Evolutionary conservation across 192 early-diverging fungal species (phyloP).

Genomic region (Coemansia reversa): DNA sequence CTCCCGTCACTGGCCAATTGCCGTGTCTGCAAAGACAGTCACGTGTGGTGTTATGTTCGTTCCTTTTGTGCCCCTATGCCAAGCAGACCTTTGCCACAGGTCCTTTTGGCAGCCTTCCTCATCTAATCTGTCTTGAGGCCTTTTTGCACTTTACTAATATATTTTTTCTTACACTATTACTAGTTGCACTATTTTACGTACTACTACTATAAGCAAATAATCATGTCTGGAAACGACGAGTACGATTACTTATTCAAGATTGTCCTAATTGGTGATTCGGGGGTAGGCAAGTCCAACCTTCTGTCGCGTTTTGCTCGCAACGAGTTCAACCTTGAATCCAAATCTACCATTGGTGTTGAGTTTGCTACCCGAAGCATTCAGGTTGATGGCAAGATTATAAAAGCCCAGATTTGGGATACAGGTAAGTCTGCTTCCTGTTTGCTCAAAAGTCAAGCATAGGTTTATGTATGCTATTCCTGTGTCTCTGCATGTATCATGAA

Average conservation of each 20-base stretch:
- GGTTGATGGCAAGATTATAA: constrained; percentile 96
- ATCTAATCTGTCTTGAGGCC: too few species aligned
- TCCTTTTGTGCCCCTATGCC: too few species aligned
- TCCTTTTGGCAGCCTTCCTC: neutral
- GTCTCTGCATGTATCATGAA: neutral
- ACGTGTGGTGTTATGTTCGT: too few species aligned
- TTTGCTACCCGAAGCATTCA: constrained; percentile 96
- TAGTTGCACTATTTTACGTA: neutral
- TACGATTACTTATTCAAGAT: constrained; percentile 92
- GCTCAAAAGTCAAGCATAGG: neutral
- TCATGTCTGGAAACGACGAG: constrained; percentile 62
- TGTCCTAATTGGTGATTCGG: constrained; percentile 92
- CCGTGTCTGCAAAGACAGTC: too few species aligned
- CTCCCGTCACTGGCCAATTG: too few species aligned
- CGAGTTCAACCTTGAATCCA: constrained; percentile 98
- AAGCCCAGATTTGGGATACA: constrained; percentile 99
- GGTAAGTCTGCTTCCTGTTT: constrained; percentile 56
- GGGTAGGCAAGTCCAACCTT: constrained; percentile 98
- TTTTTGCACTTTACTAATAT: constrained; percentile 3
- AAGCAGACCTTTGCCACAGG: too few species aligned
- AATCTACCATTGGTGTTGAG: constrained; percentile 99
- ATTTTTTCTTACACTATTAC: constrained; percentile 13
- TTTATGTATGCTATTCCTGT: too few species aligned
- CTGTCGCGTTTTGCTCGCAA: constrained; percentile 95
- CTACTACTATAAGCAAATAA: constrained; percentile 2